These are phyloP conservation scores for Fusarium torulosum DNA, from an alignment of 2,329 filamentous ascomycete genomes.

Conservation along the genomic window DNA sequence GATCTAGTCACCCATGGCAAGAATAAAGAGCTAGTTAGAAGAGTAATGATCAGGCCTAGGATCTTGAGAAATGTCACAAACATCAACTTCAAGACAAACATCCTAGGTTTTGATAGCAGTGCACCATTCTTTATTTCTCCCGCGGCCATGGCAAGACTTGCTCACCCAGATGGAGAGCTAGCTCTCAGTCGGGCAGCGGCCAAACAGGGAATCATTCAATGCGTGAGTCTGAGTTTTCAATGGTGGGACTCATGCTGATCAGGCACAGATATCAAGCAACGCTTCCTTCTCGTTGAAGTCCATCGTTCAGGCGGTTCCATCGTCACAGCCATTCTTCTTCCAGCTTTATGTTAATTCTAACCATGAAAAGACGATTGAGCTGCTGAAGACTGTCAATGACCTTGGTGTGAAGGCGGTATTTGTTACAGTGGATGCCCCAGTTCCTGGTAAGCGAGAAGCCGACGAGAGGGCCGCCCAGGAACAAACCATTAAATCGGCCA, in stretches of 20 bases:
- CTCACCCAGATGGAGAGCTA: conserved; percentile 72
- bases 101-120: conserved; percentile 64
- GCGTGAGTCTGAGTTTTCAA: conserved; percentile 12
- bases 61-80: conserved; percentile 67
- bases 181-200: conserved; percentile 44
- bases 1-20: conserved; percentile 67
- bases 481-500: conserved; percentile 55
- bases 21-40: conserved; percentile 66
- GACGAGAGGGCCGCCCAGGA: conserved; percentile 66
- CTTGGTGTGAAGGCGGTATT: conserved; percentile 64
- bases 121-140: conserved; percentile 74
- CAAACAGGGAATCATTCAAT: conserved; percentile 45
- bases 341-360: conserved; percentile 68
- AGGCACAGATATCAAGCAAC: conserved; percentile 38
- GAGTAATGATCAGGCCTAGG: conserved; percentile 70
- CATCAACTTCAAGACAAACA: conserved; percentile 63
- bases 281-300: conserved; percentile 44
- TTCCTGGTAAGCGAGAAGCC: conserved; percentile 67
- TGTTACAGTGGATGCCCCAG: conserved; percentile 68
- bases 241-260: neutral
- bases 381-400: conserved; percentile 55
- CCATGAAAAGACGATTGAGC: conserved; percentile 60
- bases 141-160: conserved; percentile 72
- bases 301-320: conserved; percentile 38
- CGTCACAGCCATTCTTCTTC: conserved; percentile 44